Percentiles rank a stretch among this genome's conserved stretches.
These are phyloP conservation scores for Acanthamoeba lenticulata DNA, from an alignment of 208 protist genomes.

Conservation along the genomic window DNA sequence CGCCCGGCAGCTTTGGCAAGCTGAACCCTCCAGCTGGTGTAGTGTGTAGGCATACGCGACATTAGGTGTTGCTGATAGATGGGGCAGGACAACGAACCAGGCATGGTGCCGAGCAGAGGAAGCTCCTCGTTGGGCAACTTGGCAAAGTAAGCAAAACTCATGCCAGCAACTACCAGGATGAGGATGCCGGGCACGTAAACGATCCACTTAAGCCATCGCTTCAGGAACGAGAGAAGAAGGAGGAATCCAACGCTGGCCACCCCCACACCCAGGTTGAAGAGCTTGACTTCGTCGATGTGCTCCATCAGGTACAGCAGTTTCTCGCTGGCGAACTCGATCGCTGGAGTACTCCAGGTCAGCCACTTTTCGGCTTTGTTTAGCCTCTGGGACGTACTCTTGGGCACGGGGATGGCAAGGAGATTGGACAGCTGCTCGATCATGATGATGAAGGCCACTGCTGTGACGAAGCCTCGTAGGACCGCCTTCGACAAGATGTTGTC, in stretches of 20 bases:
- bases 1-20: neutral
- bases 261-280: neutral
- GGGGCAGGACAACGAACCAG: neutral
- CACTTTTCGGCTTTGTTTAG: neutral
- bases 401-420: neutral
- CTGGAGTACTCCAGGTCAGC: neutral
- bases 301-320: neutral
- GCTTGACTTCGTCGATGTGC: neutral
- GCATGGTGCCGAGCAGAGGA: neutral
- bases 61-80: too few species aligned
- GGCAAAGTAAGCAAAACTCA: neutral
- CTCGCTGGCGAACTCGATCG: neutral
- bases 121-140: neutral
- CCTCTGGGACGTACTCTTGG: neutral
- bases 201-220: neutral
- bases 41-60: too few species aligned
- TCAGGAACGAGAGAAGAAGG: neutral
- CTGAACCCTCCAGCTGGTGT: neutral
- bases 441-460: constrained; percentile 6
- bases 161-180: neutral
- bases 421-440: neutral
- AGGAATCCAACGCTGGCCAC: neutral
- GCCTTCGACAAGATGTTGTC: constrained; percentile 38
- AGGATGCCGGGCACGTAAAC: constrained; percentile 4
- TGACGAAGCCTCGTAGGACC: constrained; percentile 2